phyloP scores from a whole-genome alignment of 2,329 filamentous ascomycete species.

The Ceratocystis papillata region DNA sequence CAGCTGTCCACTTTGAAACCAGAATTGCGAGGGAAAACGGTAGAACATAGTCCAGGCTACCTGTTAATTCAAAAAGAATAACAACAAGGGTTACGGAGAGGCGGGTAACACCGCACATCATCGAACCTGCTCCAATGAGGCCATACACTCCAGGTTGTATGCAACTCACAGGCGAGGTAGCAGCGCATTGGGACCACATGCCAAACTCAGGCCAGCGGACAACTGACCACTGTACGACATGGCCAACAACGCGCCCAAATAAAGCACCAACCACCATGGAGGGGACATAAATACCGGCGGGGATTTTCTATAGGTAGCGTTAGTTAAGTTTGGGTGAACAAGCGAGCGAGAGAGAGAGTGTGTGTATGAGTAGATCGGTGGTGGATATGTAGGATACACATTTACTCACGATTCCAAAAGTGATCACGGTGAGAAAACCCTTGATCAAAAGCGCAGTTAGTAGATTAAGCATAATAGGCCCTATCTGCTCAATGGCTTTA shows the following conservation, averaged over 20 bases:
- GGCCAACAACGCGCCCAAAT: slow-evolving; percentile 78
- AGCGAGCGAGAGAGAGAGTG: background rate
- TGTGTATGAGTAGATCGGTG: too few species aligned
- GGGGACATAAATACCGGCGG: slow-evolving; percentile 92
- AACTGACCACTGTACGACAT: slow-evolving; percentile 71
- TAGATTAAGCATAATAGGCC: slow-evolving; percentile 60
- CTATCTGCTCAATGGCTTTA: slow-evolving; percentile 60
- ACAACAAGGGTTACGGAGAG: slow-evolving; percentile 88
- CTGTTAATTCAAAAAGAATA: slow-evolving; percentile 91
- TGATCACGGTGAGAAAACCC: slow-evolving; percentile 74
- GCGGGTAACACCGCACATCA: slow-evolving; percentile 94
- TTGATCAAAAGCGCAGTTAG: slow-evolving; percentile 79
- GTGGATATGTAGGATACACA: too few species aligned
- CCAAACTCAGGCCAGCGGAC: slow-evolving; percentile 59
- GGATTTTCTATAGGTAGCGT: slow-evolving; percentile 54
- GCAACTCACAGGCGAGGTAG: slow-evolving; percentile 62
- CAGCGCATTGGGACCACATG: slow-evolving; percentile 65
- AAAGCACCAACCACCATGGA: slow-evolving; percentile 97
- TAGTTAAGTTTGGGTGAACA: background rate
- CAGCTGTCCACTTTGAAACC: slow-evolving; percentile 96
- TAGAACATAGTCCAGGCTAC: slow-evolving; percentile 86
- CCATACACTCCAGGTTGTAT: slow-evolving; percentile 96
- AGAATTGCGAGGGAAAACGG: slow-evolving; percentile 88
- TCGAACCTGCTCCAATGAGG: slow-evolving; percentile 84
- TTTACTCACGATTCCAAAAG: slow-evolving; percentile 67